Conservation (phyloP, 1,284 basidiomycete species). For the Waitea zeae region DNA sequence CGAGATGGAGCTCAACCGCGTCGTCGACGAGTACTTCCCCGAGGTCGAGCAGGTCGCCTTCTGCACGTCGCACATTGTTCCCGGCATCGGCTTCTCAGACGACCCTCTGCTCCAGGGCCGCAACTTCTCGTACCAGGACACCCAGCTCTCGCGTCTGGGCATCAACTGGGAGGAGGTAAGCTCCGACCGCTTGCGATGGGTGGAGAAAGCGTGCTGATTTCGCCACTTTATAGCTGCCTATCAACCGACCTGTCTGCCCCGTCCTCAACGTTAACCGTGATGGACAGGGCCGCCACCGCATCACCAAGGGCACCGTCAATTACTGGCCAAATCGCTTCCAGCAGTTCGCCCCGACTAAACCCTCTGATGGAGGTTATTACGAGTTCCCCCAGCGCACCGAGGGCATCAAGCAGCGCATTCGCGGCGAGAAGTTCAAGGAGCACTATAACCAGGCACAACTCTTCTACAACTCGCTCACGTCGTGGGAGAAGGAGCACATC, state of each 20-base stretch:
- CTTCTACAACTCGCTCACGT: slow-evolving; percentile 62
- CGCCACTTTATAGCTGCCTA: slow-evolving; percentile 33
- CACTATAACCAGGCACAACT: slow-evolving; percentile 56
- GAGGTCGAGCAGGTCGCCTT: slow-evolving; percentile 76
- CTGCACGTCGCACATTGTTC: slow-evolving; percentile 68
- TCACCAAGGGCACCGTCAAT: slow-evolving; percentile 44
- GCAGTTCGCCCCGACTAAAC: slow-evolving; percentile 27
- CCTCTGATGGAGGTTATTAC: slow-evolving; percentile 36
- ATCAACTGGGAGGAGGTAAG: slow-evolving; percentile 52
- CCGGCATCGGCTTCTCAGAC: slow-evolving; percentile 64
- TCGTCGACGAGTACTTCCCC: slow-evolving; percentile 62
- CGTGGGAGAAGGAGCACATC: slow-evolving; percentile 52
- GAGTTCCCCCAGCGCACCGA: slow-evolving; percentile 36
- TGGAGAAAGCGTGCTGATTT: neutral
- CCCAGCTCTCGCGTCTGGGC: slow-evolving; percentile 59
- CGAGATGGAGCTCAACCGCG: slow-evolving; percentile 52
- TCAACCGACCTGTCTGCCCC: slow-evolving; percentile 71
- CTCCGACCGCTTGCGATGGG: neutral
- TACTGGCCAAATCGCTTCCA: slow-evolving; percentile 63
- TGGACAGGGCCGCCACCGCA: slow-evolving; percentile 39
- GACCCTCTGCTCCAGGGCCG: slow-evolving; percentile 74
- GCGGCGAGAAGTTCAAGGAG: slow-evolving; percentile 58
- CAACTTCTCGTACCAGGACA: slow-evolving; percentile 76
- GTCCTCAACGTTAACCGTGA: slow-evolving; percentile 60
- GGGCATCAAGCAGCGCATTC: slow-evolving; percentile 53